These are phyloP conservation scores for Fusarium pininemorale DNA, from an alignment of 2,329 filamentous ascomycete species.

Conservation along the genomic window DNA sequence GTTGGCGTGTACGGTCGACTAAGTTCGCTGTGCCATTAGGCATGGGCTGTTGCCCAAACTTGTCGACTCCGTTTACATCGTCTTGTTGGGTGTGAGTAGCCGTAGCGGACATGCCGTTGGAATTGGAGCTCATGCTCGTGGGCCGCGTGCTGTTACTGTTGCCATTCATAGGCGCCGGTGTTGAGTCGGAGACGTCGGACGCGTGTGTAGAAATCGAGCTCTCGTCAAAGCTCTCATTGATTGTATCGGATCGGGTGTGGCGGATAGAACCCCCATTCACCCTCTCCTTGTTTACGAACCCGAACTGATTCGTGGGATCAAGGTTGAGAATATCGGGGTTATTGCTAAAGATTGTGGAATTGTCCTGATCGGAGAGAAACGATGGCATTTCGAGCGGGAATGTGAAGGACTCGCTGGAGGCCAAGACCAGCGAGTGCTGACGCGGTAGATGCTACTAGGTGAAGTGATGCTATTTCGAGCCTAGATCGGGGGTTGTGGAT, in stretches of 20 bases:
- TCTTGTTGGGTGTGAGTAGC: conserved; percentile 45
- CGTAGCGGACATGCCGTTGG: conserved; percentile 62
- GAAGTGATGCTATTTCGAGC: conserved; percentile 38
- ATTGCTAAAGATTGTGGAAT: conserved; percentile 53
- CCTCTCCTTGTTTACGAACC: conserved; percentile 47
- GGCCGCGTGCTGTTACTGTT: conserved; percentile 51
- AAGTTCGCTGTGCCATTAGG: conserved; percentile 43
- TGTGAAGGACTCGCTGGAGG: conserved; percentile 34
- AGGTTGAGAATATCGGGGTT: conserved; percentile 56
- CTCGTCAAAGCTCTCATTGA: conserved; percentile 64
- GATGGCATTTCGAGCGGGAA: conserved; percentile 61
- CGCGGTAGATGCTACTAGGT: conserved; percentile 36
- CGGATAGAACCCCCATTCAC: conserved; percentile 50
- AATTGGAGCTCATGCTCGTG: conserved; percentile 68
- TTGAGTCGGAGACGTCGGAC: conserved; percentile 60
- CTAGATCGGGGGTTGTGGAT: conserved; percentile 22
- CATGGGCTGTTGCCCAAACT: conserved; percentile 34
- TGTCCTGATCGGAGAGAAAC: conserved; percentile 59
- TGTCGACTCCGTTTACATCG: conserved; percentile 26
- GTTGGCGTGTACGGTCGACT: conserved; percentile 44
- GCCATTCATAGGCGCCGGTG: conserved; percentile 55
- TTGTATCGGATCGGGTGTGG: conserved; percentile 56
- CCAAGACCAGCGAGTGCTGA: conserved; percentile 38
- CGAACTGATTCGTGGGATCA: conserved; percentile 52
- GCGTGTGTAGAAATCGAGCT: conserved; percentile 62